These are phyloP conservation scores for Cymbopogon flexuosus DNA, from an alignment of 202 grass and related monocot genomes.

Conservation along the genomic window DNA sequence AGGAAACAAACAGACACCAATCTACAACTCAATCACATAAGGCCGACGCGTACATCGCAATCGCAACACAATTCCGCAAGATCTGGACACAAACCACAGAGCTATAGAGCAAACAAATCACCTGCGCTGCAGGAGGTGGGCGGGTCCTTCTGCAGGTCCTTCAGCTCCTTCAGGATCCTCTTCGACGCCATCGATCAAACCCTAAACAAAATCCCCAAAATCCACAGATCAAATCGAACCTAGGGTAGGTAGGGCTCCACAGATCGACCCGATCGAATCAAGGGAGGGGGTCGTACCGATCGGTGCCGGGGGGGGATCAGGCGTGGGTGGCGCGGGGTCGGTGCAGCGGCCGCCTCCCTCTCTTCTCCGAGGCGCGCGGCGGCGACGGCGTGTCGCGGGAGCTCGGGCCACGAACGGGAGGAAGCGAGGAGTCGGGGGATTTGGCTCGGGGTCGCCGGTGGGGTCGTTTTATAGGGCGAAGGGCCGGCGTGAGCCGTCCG, in stretches of 20 bases:
- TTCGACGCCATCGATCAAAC: slow-evolving; percentile 81
- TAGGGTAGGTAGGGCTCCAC: background rate
- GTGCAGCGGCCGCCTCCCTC: slow-evolving; percentile 26
- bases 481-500: slow-evolving; percentile 16
- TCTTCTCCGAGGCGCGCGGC: slow-evolving; percentile 12
- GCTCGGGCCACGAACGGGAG: slow-evolving; percentile 21
- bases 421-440: slow-evolving; percentile 37
- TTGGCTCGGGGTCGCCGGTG: background rate
- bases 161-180: slow-evolving; percentile 87
- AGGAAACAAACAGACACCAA: background rate
- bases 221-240: slow-evolving; percentile 28
- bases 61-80: slow-evolving; percentile 8
- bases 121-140: slow-evolving; percentile 83
- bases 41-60: background rate
- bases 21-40: background rate
- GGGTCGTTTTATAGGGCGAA: slow-evolving; percentile 15
- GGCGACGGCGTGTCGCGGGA: slow-evolving; percentile 18
- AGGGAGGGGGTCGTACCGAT: slow-evolving; percentile 8
- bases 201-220: slow-evolving; percentile 32
- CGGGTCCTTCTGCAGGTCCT: slow-evolving; percentile 90
- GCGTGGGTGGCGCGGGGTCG: background rate
- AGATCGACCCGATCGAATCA: background rate
- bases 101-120: slow-evolving; percentile 32
- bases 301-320: background rate
- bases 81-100: slow-evolving; percentile 14